Evolutionary conservation across 139 green algal genomes (phyloP), one percentile per base, ranked within the genome.

Genomic region (Haematococcus lacustris): DNA sequence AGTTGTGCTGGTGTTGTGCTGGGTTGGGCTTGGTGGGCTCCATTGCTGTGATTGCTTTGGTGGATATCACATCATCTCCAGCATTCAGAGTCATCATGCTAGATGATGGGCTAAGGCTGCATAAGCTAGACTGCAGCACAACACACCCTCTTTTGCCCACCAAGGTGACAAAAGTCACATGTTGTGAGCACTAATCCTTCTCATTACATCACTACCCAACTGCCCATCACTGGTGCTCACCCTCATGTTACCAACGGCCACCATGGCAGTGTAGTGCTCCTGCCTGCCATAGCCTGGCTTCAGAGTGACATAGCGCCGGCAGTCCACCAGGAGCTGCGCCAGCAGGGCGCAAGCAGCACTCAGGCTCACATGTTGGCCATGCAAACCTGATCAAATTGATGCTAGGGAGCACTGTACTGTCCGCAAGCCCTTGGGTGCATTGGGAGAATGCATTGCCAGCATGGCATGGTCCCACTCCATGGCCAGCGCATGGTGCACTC

Each of bases 161-260:
- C n/a, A n/a, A n/a, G n/a, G n/a, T n/a, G n/a, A n/a, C n/a, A n/a
- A n/a, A n/a, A n/a, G n/a, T n/a, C n/a, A n/a, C n/a, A n/a, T n/a
- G 9, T 53, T 17, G 9, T 53, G 43, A 53, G 17, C 53, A 7
- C 53, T n/a, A 39, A 28, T 62, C 51, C 51, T 34, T 9, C 57
- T 34, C 9, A 30, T 30, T 30, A 34, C 57, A 65, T 21, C 28
- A 65, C 57, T 34, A 30, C 57, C 9, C 25, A 65, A 65, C 28
- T 65, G 57, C 57, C 37, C 35, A 26, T 40, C 3, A 9, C 69
- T 40, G 25, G 26, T 40, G 33, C 74, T 51, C 33, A 83, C 78
- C 78, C 67, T 66, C 62, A 81, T 75, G 75, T 85, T 85, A 33
- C 79, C 79, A 0, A 76, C 74, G 1, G 79, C 79, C 60, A 81